Conservation (phyloP, 1,284 basidiomycete genomes). For the Polyporus tsugae region DNA sequence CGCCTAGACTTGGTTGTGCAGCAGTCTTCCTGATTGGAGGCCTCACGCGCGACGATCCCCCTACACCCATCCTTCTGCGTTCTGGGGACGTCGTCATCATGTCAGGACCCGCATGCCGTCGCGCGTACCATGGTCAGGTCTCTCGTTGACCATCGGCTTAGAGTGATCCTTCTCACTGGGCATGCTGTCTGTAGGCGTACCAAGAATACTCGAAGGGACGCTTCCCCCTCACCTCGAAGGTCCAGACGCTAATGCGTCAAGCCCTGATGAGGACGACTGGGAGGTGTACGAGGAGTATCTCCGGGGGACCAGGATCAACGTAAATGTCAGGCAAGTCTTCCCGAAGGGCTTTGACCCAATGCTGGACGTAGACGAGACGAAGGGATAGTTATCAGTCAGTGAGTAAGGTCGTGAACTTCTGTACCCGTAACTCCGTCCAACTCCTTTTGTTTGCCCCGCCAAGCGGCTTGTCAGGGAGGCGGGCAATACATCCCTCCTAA, state of each 20-base stretch:
- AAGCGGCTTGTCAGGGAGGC: too few species aligned
- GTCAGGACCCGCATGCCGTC: slow-evolving; percentile 84
- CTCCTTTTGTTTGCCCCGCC: too few species aligned
- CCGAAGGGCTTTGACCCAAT: slow-evolving; percentile 71
- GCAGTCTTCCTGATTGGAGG: slow-evolving; percentile 92
- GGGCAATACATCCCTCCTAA: too few species aligned
- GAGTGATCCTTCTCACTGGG: background rate
- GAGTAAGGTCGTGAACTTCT: background rate
- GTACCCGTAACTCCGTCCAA: too few species aligned
- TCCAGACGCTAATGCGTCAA: slow-evolving; percentile 10
- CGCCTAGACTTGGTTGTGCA: slow-evolving; percentile 81
- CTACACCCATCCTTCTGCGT: slow-evolving; percentile 81
- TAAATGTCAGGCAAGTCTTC: slow-evolving; percentile 91
- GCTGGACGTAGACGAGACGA: background rate
- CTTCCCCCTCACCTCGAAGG: slow-evolving; percentile 70
- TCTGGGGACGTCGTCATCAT: slow-evolving; percentile 93
- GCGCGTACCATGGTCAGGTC: slow-evolving; percentile 81
- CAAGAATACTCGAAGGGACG: slow-evolving; percentile 83
- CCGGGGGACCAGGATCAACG: slow-evolving; percentile 77
- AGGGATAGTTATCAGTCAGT: background rate
- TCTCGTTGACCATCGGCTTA: slow-evolving; percentile 27
- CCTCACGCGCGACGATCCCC: slow-evolving; percentile 75
- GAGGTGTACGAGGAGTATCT: slow-evolving; percentile 69
- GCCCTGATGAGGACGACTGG: slow-evolving; percentile 55
- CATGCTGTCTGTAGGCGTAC: slow-evolving; percentile 66